Evolutionary conservation across 139 green algal species (phyloP), one percentile per base, ranked within the genome.

Genomic region (Nannochloris sp.): DNA sequence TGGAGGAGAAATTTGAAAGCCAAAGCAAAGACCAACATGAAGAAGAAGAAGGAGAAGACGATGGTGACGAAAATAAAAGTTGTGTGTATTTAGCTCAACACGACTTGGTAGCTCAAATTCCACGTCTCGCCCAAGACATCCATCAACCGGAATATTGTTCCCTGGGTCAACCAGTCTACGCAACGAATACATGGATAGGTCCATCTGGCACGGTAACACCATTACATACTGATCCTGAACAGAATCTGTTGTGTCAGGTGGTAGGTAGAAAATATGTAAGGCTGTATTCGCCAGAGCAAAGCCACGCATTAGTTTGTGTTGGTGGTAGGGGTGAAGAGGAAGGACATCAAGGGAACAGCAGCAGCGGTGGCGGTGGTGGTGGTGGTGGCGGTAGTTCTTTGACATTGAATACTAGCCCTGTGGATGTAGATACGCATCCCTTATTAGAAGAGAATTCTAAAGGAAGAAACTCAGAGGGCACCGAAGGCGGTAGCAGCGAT

Each of bases 241-340:
- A 95, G 60, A 97, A 97, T 81, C 72, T 97, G 36, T 79, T 97
- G 32, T 82, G 78, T 7, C 80, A 90, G 74, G 88, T 90, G 36
- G 86, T 96, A 8, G 91, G 91, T 4, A 51, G 56, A 62, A 97
- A 97, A 83, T 97, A 97, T 68, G 77, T 97, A 13, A 82, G 92
- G 5, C 68, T 97, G 44, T 97, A 96, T 74, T 6, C 61, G 3
- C 85, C 88, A 0, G 19, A 35, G 1, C 29, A 73, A 9, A 80
- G 76, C 9, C 0, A 34, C 2, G 5, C 27, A 3, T 46, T 97
- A n/a, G n/a, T n/a, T n/a, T n/a, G n/a, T n/a, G n/a, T n/a, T n/a
- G n/a, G n/a, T n/a, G n/a, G n/a, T n/a, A n/a, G n/a, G n/a, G n/a
- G n/a, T n/a, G n/a, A n/a, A n/a, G n/a, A n/a, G n/a, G n/a, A n/a